These are phyloP conservation scores for Blepharisma japonicum DNA, from an alignment of 73 alveolate genomes.

Conservation along the genomic window DNA sequence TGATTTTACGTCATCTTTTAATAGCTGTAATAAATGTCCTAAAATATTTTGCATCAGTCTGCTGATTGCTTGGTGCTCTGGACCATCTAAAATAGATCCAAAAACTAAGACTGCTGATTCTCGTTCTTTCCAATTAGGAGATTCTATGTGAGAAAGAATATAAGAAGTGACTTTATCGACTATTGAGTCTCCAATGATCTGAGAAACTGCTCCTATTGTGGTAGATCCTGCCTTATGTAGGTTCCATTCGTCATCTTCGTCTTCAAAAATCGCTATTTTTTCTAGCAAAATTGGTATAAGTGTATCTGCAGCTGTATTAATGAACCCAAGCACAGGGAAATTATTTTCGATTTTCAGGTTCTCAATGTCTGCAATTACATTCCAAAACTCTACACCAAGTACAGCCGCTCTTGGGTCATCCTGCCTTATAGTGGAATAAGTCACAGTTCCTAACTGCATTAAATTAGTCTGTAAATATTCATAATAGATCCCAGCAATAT, in stretches of 20 bases:
- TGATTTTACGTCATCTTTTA: background rate
- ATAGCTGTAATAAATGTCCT: background rate
- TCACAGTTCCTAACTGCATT: constrained; percentile 30
- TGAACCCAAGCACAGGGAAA: constrained; percentile 32
- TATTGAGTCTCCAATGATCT: background rate
- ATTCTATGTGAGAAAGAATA: background rate
- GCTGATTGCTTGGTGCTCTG: background rate
- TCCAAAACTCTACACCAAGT: constrained; percentile 60
- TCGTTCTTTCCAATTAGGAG: background rate
- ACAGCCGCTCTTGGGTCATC: constrained; percentile 48
- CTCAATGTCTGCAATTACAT: constrained; percentile 61
- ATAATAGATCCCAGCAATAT: constrained; percentile 52
- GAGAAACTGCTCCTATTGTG: background rate
- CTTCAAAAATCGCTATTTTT: constrained; percentile 32
- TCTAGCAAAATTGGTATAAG: constrained; percentile 36
- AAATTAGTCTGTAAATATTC: constrained; percentile 34
- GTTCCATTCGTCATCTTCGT: constrained; percentile 36
- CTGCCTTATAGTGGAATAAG: constrained; percentile 35
- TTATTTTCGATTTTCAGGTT: constrained; percentile 20
- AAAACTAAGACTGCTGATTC: background rate
- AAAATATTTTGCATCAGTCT: background rate
- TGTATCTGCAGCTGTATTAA: constrained; percentile 11
- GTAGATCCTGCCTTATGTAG: constrained; percentile 3
- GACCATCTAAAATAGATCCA: constrained; percentile 26
- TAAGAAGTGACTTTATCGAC: background rate